phyloP scores from a whole-genome alignment of 2,329 filamentous ascomycete genomes.

The Aspergillus versicolor region DNA sequence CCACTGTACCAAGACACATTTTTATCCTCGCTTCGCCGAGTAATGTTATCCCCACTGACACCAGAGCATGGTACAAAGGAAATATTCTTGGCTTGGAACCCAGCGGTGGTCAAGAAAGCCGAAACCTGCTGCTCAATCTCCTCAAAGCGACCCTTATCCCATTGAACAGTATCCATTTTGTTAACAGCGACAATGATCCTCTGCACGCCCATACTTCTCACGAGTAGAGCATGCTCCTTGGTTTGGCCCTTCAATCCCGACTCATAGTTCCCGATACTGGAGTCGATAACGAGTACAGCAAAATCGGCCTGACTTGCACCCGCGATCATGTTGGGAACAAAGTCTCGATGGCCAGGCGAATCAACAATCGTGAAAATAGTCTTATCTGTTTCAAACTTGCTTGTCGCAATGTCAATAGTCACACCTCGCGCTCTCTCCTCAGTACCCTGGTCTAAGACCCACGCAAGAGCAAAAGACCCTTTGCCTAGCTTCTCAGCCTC shows the following conservation, averaged over 20 bases:
- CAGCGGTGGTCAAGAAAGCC: conserved; percentile 77
- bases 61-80: conserved; percentile 89
- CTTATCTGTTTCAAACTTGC: conserved; percentile 85
- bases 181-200: conserved; percentile 88
- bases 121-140: conserved; percentile 82
- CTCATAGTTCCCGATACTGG: conserved; percentile 86
- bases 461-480: conserved; percentile 91
- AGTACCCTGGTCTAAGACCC: conserved; percentile 89
- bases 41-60: conserved; percentile 82
- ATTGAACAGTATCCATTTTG: conserved; percentile 84
- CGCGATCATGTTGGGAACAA: conserved; percentile 98
- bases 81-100: conserved; percentile 78
- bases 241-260: conserved; percentile 92
- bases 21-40: conserved; percentile 46
- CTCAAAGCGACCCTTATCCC: conserved; percentile 79
- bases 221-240: conserved; percentile 84
- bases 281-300: conserved; percentile 90
- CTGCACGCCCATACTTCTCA: conserved; percentile 87
- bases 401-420: conserved; percentile 94
- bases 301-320: conserved; percentile 95
- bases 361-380: conserved; percentile 92
- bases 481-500: conserved; percentile 93
- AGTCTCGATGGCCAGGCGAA: conserved; percentile 90
- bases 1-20: conserved; percentile 77
- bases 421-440: conserved; percentile 89